Evolutionary conservation across 1,284 basidiomycete genomes (phyloP), one percentile per base, ranked within the genome.

Genomic region (Fomitopsis schrenkii): DNA sequence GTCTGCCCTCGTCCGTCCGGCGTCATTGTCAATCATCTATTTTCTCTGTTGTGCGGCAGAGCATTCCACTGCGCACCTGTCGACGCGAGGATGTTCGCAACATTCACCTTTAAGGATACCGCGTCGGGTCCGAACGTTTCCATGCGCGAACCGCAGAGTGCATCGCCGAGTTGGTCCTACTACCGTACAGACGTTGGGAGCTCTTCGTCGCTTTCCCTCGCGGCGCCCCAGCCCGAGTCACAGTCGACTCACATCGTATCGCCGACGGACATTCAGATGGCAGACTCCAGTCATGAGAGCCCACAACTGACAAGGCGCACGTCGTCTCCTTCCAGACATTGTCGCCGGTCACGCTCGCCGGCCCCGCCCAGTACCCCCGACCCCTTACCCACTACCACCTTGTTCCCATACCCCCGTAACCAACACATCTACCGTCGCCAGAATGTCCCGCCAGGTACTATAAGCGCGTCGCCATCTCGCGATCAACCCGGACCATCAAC

Each of bases 341-440:
- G 52, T 58, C 65, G 70, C 69, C 72, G 77, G 77, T 74, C 70
- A 68, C 64, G 72, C 68, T 76, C 77, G 80, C 77, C 72, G 74
- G 75, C 76, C 70, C 69, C 68, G 62, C 61, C 66, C 59, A 54
- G 55, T 68, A 33, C 54, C 60, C 58, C 63, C 74, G 65, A 69
- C 69, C 64, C 70, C 68, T 62, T 66, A 67, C 64, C 73, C 56
- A 64, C 69, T 69, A 68, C 74, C 71, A 67, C 76, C 76, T 81
- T 82, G 73, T 78, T 60, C 64, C 72, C 72, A 68, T 66, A 70
- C 56, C 68, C 62, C 65, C 68, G 65, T 58, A 67, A 63, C 58
- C 65, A 68, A 68, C 67, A 68, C 60, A 62, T 69, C 62, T 58
- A 75, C 41, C 66, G 65, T 64, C 67, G 71, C 66, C 75, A 76